Base-by-base conservation (phyloP, 2,329 filamentous ascomycete genomes). In the Claviceps digitariae region DNA sequence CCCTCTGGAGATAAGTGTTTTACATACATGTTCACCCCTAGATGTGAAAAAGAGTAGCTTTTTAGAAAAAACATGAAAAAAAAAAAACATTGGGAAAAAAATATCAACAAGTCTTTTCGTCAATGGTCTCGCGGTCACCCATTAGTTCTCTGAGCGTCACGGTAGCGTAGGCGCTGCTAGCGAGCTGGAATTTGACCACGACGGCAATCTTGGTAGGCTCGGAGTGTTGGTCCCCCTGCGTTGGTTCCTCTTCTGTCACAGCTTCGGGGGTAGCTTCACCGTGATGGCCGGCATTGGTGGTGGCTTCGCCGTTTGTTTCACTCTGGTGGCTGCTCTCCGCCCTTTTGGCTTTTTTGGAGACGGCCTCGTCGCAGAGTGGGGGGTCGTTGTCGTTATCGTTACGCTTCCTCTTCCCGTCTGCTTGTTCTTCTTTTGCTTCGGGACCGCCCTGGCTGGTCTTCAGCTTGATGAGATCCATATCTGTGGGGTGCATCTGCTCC, bases 401-500 rank as follows among this genome's bases (percentile, higher is more conserved):
- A 9, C 54, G 54, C 7, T 53, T 51, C 21, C 57, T 55, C 52
- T 62, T 63, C 23, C 54, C 51, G 13, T 40, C 51, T 34, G 44
- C 52, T 27, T 52, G 50, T 15, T 40, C 50, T 34, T 40, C 52
- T n/a, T 40, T 48, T 34, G 38, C 52, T n/a, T 52, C 47, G 13
- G 29, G 54, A 20, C 53, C 54, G 23, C 41, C 52, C 52, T 58
- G 61, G 38, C 70, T 69, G 12, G 17, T 29, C 55, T 74, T n/a
- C n/a, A n/a, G n/a, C n/a, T n/a, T 73, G 56, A 91, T 69, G 50
- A 77, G 71, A 60, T 96, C 87, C 54, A 93, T 63, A 66, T 98
- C 93, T 0, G 93, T 98, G 56, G 86, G 80, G 3, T 95, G 85
- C 69, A 97, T 83, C 70, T 97, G 90, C 69, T 94, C 83, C 36